Conservation (phyloP, 441 rosid species). For the Adansonia madagascariensis region DNA sequence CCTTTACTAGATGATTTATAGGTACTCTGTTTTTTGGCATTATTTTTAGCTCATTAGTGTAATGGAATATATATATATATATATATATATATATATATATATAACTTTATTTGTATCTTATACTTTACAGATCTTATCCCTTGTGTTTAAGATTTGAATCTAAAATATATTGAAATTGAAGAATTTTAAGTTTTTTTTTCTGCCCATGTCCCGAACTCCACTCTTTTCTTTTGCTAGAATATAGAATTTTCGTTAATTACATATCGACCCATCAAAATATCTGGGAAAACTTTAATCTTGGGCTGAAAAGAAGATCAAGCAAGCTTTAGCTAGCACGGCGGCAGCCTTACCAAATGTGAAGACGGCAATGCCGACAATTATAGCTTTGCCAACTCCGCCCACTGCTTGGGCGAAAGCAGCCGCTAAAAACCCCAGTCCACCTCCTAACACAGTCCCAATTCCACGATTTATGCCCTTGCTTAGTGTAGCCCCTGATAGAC, state of each 20-base stretch:
- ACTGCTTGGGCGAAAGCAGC: constrained; percentile 54
- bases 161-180: too few species aligned
- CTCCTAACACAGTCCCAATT: constrained; percentile 75
- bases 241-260: neutral
- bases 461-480: constrained; percentile 82
- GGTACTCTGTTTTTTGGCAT: too few species aligned
- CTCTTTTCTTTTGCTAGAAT: neutral
- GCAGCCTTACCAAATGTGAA: constrained; percentile 58
- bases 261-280: neutral
- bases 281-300: neutral
- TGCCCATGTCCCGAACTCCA: too few species aligned
- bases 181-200: too few species aligned
- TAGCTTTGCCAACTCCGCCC: constrained; percentile 51
- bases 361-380: constrained; percentile 54
- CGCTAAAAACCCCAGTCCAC: constrained; percentile 65
- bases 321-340: neutral
- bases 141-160: too few species aligned
- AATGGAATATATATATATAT: too few species aligned
- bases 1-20: too few species aligned
- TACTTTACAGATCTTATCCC: too few species aligned
- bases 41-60: too few species aligned
- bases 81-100: too few species aligned
- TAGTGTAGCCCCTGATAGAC: constrained; percentile 67
- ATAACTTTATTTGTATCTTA: too few species aligned
- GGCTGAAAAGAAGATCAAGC: neutral